These are phyloP conservation scores for Acacia melanoxylon DNA, from an alignment of 306 rosid genomes.

Conservation along the genomic window DNA sequence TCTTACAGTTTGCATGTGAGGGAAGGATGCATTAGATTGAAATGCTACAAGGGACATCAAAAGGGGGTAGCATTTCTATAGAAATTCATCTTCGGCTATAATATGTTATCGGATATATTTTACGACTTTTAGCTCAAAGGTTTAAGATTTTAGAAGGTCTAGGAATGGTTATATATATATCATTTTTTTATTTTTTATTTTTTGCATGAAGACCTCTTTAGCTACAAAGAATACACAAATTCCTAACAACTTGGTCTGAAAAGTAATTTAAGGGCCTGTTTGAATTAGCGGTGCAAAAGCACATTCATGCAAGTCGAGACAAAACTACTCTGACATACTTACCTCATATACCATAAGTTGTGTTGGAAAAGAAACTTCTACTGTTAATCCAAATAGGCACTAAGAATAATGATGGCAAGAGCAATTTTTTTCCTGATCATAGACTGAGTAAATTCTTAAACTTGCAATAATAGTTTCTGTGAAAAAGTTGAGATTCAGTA, in stretches of 20 bases:
- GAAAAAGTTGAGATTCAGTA: background rate
- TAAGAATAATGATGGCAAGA: background rate
- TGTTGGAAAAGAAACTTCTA: too few relatives aligned
- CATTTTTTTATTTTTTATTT: accelerated
- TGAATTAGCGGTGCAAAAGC: too few relatives aligned
- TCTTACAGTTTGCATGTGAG: background rate
- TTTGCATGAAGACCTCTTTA: background rate
- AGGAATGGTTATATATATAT: background rate
- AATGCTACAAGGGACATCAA: background rate
- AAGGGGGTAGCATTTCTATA: too few relatives aligned
- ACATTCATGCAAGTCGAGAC: too few relatives aligned
- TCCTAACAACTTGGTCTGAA: background rate
- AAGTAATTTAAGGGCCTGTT: background rate
- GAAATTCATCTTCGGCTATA: background rate
- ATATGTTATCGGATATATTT: background rate
- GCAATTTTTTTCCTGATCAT: background rate
- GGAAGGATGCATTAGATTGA: background rate
- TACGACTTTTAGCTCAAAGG: background rate
- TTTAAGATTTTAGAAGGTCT: background rate
- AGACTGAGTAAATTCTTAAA: background rate
- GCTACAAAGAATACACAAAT: background rate
- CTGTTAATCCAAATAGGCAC: too few relatives aligned
- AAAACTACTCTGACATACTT: too few relatives aligned
- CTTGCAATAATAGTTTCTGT: slow-evolving; percentile 2
- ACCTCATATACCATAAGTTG: too few relatives aligned